phyloP scores from a whole-genome alignment of 495 filamentous ascomycete species.

The Penicillium angulare region DNA sequence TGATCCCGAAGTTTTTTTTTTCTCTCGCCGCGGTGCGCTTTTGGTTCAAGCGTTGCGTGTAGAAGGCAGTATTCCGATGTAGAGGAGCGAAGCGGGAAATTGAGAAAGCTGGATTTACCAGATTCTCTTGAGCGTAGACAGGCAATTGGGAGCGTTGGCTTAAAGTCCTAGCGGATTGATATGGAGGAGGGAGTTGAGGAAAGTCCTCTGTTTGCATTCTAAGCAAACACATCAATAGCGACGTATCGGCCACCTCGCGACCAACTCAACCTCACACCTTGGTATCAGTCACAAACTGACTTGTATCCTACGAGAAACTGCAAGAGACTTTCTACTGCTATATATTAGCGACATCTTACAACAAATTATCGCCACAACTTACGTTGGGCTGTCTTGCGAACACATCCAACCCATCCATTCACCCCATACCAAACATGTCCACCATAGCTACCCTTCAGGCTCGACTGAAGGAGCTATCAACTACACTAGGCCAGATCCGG shows the following conservation, averaged over 20 bases:
- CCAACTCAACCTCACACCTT: background rate
- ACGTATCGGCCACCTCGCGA: constrained; percentile 16
- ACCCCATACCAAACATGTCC: constrained; percentile 44
- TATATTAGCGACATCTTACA: no score
- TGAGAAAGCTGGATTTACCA: no score
- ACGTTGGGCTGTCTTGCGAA: background rate
- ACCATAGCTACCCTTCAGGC: constrained; percentile 57
- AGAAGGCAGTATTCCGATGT: background rate
- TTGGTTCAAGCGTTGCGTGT: background rate
- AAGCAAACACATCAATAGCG: constrained; percentile 34
- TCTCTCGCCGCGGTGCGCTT: background rate
- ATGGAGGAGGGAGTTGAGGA: constrained; percentile 16
- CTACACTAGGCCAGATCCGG: constrained; percentile 63
- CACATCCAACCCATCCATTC: background rate
- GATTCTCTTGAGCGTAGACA: background rate
- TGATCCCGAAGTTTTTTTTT: constrained; percentile 23
- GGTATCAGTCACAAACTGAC: no score
- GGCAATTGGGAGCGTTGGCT: background rate
- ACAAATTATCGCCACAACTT: no score
- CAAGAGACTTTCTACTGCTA: no score
- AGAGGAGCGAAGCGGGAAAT: no score
- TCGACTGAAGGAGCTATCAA: constrained; percentile 66
- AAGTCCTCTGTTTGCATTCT: constrained; percentile 30
- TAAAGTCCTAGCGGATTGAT: background rate
- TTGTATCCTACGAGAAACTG: no score